Evolutionary conservation across 179 eudicot species (phyloP).

Genomic region (Beta corolliflora): DNA sequence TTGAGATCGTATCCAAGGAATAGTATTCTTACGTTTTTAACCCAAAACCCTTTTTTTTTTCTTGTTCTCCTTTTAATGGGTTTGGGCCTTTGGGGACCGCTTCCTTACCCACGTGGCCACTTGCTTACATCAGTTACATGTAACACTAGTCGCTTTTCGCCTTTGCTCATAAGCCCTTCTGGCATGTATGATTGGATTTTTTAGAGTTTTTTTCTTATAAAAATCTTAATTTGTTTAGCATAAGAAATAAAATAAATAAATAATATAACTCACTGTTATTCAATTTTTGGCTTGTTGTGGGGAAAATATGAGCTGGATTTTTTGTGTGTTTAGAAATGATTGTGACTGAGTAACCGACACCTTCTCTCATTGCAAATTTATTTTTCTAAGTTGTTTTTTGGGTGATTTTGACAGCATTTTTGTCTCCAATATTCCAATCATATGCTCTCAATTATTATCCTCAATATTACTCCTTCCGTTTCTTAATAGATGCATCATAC

Average conservation of each 20-base stretch:
- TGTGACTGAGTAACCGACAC: slow-evolving; percentile 18
- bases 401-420: neutral
- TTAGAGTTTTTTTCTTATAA: neutral
- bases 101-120: slow-evolving; percentile 24
- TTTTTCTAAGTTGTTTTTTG: neutral
- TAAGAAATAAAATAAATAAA: neutral
- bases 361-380: neutral
- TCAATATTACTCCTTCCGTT: neutral
- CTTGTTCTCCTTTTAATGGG: neutral
- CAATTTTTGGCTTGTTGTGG: neutral
- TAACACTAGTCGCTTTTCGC: slow-evolving; percentile 19
- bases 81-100: neutral
- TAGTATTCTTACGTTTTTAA: neutral
- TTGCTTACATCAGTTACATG: slow-evolving; percentile 14
- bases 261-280: neutral
- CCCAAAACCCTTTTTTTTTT: neutral
- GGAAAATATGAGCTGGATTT: slow-evolving; percentile 12
- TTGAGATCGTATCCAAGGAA: slow-evolving; percentile 11
- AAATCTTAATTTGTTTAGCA: neutral
- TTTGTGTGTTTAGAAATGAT: neutral
- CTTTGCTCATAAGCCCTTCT: slow-evolving; percentile 18
- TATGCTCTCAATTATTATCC: neutral
- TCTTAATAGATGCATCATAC: too few relatives aligned
- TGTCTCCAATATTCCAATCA: slow-evolving; percentile 15
- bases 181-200: slow-evolving; percentile 16